Evolutionary conservation across 2,329 filamentous ascomycete genomes (phyloP), one percentile per base, ranked within the genome.

Genomic region (Aspergillus arachidicola): DNA sequence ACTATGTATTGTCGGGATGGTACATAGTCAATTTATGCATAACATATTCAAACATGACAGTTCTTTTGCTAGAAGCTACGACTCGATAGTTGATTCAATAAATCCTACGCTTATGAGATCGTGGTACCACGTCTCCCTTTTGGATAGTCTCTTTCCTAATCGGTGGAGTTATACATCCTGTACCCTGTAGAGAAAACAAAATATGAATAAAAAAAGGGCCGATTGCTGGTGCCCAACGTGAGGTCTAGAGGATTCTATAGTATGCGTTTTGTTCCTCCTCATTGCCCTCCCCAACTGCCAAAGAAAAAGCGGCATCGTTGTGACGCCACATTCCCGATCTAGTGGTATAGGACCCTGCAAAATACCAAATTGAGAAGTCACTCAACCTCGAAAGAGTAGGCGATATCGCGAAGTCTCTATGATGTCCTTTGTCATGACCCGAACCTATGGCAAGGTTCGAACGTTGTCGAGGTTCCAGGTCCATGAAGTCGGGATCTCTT

Each of bases 81-180:
- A 38, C 51, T 55, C 51, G n/a, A 55, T 55, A 55, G 51, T 26
- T 26, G 19, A 21, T 51, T 55, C 32, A 55, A 55, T 55, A 55
- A 43, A 55, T 26, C 32, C 30, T 26, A 38, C 32, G 21, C 5
- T 32, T 38, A 38, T 55, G 51, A 6, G 26, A 38, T 55, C 12
- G 16, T 23, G 34, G 34, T 41, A 38, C 21, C 51, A 38, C 26
- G 21, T 19, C 28, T 51, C 19, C 16, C 6, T 34, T 30, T 54
- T 38, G 11, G 5, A 54, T 36, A 23, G 50, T 54, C 51, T 36
- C 19, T 54, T 36, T 38, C 30, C 32, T 26, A 55, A 16, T 36
- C 28, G 51, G 14, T 12, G 21, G 19, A 19, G n/a, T 12, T 36
- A 46, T 46, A 26, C 21, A 26, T 46, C n/a, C 43, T 11, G 30